Evolutionary conservation across 139 green algal species (phyloP).

Genomic region (Picochlorum sp.): DNA sequence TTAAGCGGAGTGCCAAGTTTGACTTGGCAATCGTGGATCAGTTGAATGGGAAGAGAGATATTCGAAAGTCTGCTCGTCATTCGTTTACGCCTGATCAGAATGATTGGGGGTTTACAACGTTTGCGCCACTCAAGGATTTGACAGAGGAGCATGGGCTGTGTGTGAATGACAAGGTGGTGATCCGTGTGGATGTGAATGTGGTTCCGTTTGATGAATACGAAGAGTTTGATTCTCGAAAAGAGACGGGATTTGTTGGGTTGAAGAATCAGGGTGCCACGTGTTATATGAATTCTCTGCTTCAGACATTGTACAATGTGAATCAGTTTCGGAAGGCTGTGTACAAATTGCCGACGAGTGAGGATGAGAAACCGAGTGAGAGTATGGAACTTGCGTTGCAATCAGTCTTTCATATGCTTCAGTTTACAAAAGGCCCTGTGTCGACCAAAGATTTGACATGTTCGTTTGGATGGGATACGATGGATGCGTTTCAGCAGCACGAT

Average conservation of each 20-base stretch:
- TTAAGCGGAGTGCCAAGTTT: constrained; percentile 62
- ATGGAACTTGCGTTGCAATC: constrained; percentile 92
- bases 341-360: constrained; percentile 86
- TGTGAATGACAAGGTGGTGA: constrained; percentile 45
- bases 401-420: constrained; percentile 96
- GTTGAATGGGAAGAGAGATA: constrained; percentile 24
- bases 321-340: constrained; percentile 93
- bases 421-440: constrained; percentile 56
- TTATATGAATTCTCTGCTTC: constrained; percentile 99
- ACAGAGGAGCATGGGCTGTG: constrained; percentile 52
- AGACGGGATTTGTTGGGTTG: constrained; percentile 89
- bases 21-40: constrained; percentile 71
- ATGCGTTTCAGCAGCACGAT: constrained; percentile 97
- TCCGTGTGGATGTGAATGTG: constrained; percentile 41
- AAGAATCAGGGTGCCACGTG: constrained; percentile 98
- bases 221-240: constrained; percentile 72
- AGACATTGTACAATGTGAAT: constrained; percentile 92
- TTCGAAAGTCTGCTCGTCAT: constrained; percentile 66
- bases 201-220: constrained; percentile 18
- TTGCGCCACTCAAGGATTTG: constrained; percentile 51
- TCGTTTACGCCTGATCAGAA: constrained; percentile 50
- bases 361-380: constrained; percentile 54
- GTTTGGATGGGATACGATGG: constrained; percentile 91
- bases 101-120: constrained; percentile 84
- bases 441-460: constrained; percentile 94